These are phyloP conservation scores for Barnettozyma pratensis DNA, from an alignment of 805 yeast genomes.

Conservation along the genomic window DNA sequence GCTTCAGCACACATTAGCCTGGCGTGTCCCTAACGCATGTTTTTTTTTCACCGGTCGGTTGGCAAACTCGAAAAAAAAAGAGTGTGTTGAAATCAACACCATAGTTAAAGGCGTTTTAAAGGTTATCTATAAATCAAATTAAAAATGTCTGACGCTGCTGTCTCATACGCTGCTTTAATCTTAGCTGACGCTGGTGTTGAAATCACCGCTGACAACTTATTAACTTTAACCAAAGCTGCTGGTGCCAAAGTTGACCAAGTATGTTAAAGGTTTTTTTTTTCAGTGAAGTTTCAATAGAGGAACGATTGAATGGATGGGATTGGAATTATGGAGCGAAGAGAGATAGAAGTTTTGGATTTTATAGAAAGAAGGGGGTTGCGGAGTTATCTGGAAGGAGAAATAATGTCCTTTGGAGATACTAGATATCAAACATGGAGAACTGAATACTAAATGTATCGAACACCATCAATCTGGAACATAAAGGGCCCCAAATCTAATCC, in stretches of 20 bases:
- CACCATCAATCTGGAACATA: too few species aligned
- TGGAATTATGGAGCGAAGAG: background rate
- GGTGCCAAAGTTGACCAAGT: conserved; percentile 65
- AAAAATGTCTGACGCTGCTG: conserved; percentile 86
- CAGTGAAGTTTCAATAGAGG: background rate
- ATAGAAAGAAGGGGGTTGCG: too few species aligned
- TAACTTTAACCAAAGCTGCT: conserved; percentile 70
- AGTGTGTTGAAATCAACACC: background rate
- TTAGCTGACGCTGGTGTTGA: conserved; percentile 96
- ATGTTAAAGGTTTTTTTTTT: conserved; percentile 13
- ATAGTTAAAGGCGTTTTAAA: background rate
- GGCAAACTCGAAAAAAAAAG: too few species aligned
- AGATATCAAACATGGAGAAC: too few species aligned
- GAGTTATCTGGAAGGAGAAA: too few species aligned
- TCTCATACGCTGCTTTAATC: conserved; percentile 97
- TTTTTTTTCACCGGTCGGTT: too few species aligned
- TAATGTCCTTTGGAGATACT: too few species aligned
- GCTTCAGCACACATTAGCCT: too few species aligned
- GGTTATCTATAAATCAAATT: background rate
- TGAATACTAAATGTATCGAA: too few species aligned
- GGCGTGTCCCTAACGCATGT: too few species aligned
- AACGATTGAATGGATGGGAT: background rate
- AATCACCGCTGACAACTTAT: conserved; percentile 78
- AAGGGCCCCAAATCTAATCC: too few species aligned
- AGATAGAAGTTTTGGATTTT: background rate